Evolutionary conservation across 2,329 filamentous ascomycete species (phyloP).

Genomic region (Aspergillus quadrilineatus): DNA sequence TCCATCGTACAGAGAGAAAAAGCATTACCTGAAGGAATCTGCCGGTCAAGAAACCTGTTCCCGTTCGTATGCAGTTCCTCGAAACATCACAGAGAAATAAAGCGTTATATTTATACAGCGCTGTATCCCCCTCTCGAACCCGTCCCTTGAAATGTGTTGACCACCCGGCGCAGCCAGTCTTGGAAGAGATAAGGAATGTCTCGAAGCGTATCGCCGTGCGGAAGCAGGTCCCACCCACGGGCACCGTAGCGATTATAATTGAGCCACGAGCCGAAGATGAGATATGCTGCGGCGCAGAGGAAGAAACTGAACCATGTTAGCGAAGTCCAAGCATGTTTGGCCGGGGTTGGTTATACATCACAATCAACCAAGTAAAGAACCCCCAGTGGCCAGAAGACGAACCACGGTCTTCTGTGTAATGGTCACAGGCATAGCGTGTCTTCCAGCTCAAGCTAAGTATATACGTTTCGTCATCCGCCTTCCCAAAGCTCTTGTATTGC

Average conservation of each 20-base stretch:
- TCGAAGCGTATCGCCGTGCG: constrained; percentile 86
- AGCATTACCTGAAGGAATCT: not conserved
- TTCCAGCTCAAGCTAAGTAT: constrained; percentile 77
- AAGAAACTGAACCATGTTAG: constrained; percentile 63
- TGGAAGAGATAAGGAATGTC: constrained; percentile 90
- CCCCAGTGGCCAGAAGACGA: constrained; percentile 68
- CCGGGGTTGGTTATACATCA: constrained; percentile 62
- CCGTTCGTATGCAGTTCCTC: not conserved
- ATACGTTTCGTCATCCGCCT: constrained; percentile 58
- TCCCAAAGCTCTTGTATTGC: constrained; percentile 70
- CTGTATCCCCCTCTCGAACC: constrained; percentile 89
- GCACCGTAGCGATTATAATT: constrained; percentile 98
- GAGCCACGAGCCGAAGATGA: constrained; percentile 97
- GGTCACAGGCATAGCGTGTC: constrained; percentile 83
- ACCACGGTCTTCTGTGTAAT: constrained; percentile 48
- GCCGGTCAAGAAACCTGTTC: not conserved
- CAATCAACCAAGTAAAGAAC: constrained; percentile 95
- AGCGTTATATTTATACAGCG: constrained; percentile 63
- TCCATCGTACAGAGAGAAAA: constrained; percentile 10
- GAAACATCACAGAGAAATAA: not conserved
- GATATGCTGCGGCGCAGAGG: constrained; percentile 79
- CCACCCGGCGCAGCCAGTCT: constrained; percentile 77
- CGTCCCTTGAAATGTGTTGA: constrained; percentile 80
- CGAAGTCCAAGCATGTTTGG: not conserved
- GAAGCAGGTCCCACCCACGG: constrained; percentile 89